A percentile compares a stretch with the other conserved stretches of the same genome.
phyloP scores from a whole-genome alignment of 495 filamentous ascomycete genomes.

The Massariosphaeria phaeospora region DNA sequence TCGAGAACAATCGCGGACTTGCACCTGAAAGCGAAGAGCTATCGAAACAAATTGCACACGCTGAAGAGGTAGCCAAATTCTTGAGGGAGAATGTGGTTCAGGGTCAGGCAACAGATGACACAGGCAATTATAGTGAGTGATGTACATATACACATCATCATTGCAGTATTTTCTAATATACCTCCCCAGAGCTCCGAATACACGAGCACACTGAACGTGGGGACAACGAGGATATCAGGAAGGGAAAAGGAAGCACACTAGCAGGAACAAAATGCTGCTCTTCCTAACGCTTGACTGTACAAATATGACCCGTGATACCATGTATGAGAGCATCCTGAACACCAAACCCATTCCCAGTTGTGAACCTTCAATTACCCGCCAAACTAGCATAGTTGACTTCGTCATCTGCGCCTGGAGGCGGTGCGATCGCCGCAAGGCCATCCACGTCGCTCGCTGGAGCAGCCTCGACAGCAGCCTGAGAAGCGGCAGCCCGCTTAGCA shows the following conservation, averaged over 20 bases:
- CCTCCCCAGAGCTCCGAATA: conserved; percentile 66
- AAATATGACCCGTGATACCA: conserved; percentile 22
- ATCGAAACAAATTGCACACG: conserved; percentile 59
- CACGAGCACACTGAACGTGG: conserved; percentile 87
- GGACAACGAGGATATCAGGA: conserved; percentile 74
- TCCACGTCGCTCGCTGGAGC: conserved; percentile 46
- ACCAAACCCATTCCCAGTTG: conserved; percentile 31
- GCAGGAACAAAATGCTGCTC: conserved; percentile 34
- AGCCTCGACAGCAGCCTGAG: conserved; percentile 33
- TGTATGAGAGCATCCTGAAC: not conserved
- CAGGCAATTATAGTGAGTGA: conserved; percentile 61
- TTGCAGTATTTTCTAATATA: conserved; percentile 5
- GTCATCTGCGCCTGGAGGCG: conserved; percentile 77
- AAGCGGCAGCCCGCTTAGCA: conserved; percentile 28
- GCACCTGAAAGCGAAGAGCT: conserved; percentile 50
- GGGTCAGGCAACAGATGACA: conserved; percentile 51
- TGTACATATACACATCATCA: not conserved
- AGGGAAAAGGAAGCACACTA: conserved; percentile 30
- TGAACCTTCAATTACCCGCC: conserved; percentile 61
- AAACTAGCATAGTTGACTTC: conserved; percentile 75
- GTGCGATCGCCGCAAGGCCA: conserved; percentile 54
- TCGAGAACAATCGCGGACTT: conserved; percentile 59
- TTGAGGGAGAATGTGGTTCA: conserved; percentile 84
- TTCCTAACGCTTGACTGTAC: conserved; percentile 19
- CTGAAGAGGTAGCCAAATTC: conserved; percentile 75